Percentiles rank a stretch among this genome's conserved stretches.
These are phyloP conservation scores for Trichosporon coremiiforme DNA, from an alignment of 1,284 basidiomycete species.

Conservation along the genomic window DNA sequence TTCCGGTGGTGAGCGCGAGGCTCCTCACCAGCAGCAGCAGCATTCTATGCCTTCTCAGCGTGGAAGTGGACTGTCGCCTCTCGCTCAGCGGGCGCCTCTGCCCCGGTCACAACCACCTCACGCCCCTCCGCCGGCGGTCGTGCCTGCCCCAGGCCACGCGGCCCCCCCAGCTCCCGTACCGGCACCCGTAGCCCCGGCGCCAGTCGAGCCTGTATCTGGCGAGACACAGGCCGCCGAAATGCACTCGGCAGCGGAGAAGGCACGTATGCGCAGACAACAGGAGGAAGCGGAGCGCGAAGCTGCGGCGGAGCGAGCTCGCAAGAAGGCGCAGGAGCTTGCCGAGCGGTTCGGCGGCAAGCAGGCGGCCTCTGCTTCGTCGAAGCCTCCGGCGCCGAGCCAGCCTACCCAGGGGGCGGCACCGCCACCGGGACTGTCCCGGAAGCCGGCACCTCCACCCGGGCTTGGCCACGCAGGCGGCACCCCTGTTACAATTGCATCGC, in stretches of 20 bases:
- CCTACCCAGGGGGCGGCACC: constrained; percentile 19
- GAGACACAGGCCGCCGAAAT: constrained; percentile 78
- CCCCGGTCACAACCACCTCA: background rate
- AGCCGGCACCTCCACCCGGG: constrained; percentile 25
- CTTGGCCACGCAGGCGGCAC: constrained; percentile 20
- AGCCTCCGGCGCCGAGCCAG: constrained; percentile 19
- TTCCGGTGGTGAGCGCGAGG: constrained; percentile 54
- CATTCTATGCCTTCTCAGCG: background rate
- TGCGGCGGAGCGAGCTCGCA: constrained; percentile 77
- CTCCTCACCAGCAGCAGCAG: constrained; percentile 57
- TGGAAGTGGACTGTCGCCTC: constrained; percentile 1
- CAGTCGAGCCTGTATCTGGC: constrained; percentile 23
- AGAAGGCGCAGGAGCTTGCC: constrained; percentile 83
- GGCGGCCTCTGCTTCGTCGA: constrained; percentile 17
- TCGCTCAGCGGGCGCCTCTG: background rate
- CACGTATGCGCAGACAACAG: constrained; percentile 67
- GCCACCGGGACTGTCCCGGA: constrained; percentile 25
- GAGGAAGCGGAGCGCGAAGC: constrained; percentile 85
- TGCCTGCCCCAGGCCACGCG: background rate
- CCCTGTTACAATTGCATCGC: constrained; percentile 25
- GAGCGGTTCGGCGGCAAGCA: constrained; percentile 63
- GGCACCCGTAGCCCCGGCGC: constrained; percentile 23
- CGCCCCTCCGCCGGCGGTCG: background rate
- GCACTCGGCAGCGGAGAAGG: constrained; percentile 85
- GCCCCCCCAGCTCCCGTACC: constrained; percentile 32